phyloP scores from a whole-genome alignment of 1,139 yeast genomes.

The Zygoascus sp. region DNA sequence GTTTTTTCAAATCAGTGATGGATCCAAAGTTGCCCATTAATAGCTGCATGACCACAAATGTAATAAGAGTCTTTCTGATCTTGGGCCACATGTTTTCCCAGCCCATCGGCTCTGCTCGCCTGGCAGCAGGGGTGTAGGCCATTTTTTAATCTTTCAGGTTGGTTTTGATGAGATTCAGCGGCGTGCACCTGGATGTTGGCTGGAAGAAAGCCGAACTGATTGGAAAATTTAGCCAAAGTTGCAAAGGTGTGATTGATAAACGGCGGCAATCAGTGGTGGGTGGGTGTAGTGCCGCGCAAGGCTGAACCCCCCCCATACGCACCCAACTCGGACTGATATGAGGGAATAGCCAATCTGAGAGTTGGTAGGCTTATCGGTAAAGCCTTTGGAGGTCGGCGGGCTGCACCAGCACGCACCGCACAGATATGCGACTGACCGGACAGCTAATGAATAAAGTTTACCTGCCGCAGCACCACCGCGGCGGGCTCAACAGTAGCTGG shows the following conservation, averaged over 20 bases:
- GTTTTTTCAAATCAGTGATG: conserved; percentile 5
- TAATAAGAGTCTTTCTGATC: conserved; percentile 7
- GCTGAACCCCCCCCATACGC: no score
- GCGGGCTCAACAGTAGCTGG: no score
- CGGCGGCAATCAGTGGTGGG: no score
- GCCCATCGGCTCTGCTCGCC: conserved; percentile 12
- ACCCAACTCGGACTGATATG: no score
- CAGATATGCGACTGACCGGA: no score
- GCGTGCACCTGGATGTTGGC: conserved; percentile 11
- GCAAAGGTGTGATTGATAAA: not conserved
- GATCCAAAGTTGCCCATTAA: conserved; percentile 3
- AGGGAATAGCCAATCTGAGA: no score
- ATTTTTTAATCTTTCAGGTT: conserved; percentile 11
- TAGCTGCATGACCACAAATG: conserved; percentile 7
- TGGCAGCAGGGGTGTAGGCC: not conserved
- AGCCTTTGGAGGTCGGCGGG: no score
- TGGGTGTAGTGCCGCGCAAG: conserved; percentile 1
- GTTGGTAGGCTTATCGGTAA: no score
- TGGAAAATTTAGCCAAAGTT: not conserved
- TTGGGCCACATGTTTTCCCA: conserved; percentile 9
- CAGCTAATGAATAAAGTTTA: no score
- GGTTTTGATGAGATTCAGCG: no score
- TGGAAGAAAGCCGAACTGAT: not conserved
- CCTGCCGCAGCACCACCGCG: no score
- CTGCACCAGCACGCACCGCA: no score